Conservation (phyloP, 2,329 filamentous ascomycete genomes). For the Colletotrichum sidae region DNA sequence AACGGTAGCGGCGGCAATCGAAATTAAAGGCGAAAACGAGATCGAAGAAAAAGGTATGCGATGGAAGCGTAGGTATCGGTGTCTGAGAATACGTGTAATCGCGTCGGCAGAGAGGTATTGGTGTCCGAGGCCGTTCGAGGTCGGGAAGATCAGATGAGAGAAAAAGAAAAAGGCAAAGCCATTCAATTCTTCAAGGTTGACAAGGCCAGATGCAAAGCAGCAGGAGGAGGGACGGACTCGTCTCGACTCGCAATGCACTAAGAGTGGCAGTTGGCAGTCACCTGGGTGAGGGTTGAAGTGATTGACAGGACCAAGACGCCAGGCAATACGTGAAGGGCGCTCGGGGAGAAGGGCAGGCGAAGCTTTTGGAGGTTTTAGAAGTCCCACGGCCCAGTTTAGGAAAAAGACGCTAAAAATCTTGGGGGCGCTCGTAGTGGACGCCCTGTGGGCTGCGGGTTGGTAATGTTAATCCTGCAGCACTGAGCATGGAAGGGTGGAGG, state of each 20-base stretch:
- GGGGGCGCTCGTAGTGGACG: constrained; percentile 31
- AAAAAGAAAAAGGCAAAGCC: background rate
- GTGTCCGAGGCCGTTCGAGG: constrained; percentile 27
- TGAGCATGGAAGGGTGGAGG: background rate
- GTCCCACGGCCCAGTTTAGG: constrained; percentile 29
- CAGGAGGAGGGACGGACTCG: constrained; percentile 1
- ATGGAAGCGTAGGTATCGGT: constrained; percentile 2
- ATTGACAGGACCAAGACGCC: constrained; percentile 3
- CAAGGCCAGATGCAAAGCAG: constrained; percentile 6
- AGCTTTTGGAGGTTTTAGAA: constrained; percentile 35
- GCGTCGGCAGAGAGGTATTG: constrained; percentile 15
- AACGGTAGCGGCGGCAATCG: background rate
- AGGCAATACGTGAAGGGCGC: constrained; percentile 1
- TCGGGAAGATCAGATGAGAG: constrained; percentile 30
- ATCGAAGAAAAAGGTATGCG: constrained; percentile 1
- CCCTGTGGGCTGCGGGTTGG: constrained; percentile 30
- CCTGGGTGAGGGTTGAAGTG: constrained; percentile 16
- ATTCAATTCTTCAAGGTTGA: background rate
- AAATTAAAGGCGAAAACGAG: constrained; percentile 15
- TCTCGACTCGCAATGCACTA: constrained; percentile 8
- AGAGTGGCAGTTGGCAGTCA: constrained; percentile 6
- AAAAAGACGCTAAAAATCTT: constrained; percentile 25
- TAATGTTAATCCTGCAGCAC: constrained; percentile 29
- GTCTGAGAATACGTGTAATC: background rate
- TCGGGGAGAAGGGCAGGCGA: constrained; percentile 29